These are phyloP conservation scores for Phaeotremella fagi DNA, from an alignment of 768 basidiomycete species.

Conservation along the genomic window DNA sequence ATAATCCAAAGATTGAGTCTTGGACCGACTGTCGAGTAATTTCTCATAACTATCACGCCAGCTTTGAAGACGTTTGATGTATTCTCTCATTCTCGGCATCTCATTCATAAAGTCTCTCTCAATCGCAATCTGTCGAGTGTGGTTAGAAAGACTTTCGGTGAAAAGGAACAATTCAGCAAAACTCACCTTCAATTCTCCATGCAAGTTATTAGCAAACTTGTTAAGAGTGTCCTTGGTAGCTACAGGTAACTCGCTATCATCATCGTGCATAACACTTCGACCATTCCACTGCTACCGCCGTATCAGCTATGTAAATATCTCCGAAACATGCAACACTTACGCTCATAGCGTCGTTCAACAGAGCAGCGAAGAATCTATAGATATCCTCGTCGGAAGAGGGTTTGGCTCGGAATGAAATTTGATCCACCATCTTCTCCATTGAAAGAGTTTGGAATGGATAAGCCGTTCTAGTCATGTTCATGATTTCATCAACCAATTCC, in stretches of 20 bases:
- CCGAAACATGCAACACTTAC: slow-evolving; percentile 54
- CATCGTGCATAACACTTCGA: slow-evolving; percentile 42
- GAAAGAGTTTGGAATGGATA: slow-evolving; percentile 92
- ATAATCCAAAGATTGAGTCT: slow-evolving; percentile 75
- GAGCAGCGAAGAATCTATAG: slow-evolving; percentile 80
- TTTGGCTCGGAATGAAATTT: slow-evolving; percentile 84
- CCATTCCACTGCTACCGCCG: slow-evolving; percentile 49
- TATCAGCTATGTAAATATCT: slow-evolving; percentile 13
- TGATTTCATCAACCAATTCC: slow-evolving; percentile 89
- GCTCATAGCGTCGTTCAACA: slow-evolving; percentile 80
- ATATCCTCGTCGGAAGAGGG: slow-evolving; percentile 85
- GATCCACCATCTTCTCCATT: slow-evolving; percentile 95
- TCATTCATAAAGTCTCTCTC: slow-evolving; percentile 82
- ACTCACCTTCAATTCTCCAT: slow-evolving; percentile 44
- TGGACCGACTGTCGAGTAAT: slow-evolving; percentile 73
- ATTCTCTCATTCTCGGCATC: slow-evolving; percentile 76
- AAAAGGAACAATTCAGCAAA: not conserved
- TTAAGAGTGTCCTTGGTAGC: slow-evolving; percentile 48
- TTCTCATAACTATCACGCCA: slow-evolving; percentile 91
- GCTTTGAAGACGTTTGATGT: slow-evolving; percentile 78
- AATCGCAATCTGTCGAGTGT: slow-evolving; percentile 80
- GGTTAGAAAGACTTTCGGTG: too few species aligned
- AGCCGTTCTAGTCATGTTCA: slow-evolving; percentile 87
- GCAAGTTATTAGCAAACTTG: slow-evolving; percentile 49
- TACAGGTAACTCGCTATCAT: slow-evolving; percentile 47